Percentiles rank a stretch among this genome's conserved stretches.
phyloP scores from a whole-genome alignment of 1,284 basidiomycete species.

The Cryptococcus neoformans region DNA sequence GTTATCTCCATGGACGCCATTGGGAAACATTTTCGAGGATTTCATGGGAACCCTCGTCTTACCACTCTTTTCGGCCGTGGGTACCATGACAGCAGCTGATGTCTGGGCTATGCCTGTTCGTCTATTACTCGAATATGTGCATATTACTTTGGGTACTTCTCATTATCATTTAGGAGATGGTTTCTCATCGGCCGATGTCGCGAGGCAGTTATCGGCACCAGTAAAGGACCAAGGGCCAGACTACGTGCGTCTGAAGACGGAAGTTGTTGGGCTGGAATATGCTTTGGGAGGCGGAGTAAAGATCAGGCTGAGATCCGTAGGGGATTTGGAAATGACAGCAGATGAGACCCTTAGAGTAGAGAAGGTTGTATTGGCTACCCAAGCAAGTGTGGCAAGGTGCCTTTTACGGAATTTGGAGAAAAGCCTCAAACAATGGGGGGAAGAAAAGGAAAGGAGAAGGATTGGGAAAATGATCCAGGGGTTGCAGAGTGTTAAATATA shows the following conservation, averaged over 20 bases:
- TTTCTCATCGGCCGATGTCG: conserved; percentile 26
- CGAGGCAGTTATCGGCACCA: conserved; percentile 19
- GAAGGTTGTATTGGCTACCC: conserved; percentile 66
- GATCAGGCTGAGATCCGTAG: not conserved
- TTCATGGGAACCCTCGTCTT: conserved; percentile 59
- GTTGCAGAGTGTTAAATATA: conserved; percentile 37
- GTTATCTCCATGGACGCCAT: conserved; percentile 14
- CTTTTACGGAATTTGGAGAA: conserved; percentile 29
- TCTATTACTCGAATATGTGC: conserved; percentile 39
- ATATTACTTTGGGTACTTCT: conserved; percentile 34
- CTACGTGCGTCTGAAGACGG: conserved; percentile 20
- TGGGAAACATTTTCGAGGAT: conserved; percentile 52
- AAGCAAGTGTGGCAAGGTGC: conserved; percentile 59
- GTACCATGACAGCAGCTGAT: conserved; percentile 53
- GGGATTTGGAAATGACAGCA: not conserved
- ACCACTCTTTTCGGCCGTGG: conserved; percentile 68
- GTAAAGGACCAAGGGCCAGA: conserved; percentile 21
- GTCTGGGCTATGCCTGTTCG: conserved; percentile 27
- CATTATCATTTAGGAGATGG: conserved; percentile 35
- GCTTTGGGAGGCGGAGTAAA: conserved; percentile 3
- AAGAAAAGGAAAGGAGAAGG: conserved; percentile 12
- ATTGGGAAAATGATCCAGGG: conserved; percentile 30
- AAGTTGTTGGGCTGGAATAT: conserved; percentile 20
- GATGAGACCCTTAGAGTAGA: conserved; percentile 51
- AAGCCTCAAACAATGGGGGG: conserved; percentile 15